Conservation (phyloP, 306 rosid species). For the Cicer pinnatifidum region DNA sequence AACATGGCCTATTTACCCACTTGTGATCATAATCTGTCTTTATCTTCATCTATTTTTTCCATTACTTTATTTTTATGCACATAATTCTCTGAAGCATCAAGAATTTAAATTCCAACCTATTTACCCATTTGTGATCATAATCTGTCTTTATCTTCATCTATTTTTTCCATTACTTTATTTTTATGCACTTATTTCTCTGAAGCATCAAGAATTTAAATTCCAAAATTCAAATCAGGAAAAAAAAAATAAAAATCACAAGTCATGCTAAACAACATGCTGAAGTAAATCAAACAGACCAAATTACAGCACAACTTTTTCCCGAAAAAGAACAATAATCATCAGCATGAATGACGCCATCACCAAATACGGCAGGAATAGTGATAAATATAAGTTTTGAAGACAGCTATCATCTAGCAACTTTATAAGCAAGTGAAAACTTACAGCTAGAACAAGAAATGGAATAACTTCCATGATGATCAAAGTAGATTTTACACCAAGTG, state of each 20-base stretch:
- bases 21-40: not conserved
- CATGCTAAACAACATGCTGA: constrained; percentile 23
- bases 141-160: constrained; percentile 20
- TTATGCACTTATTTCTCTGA: not conserved
- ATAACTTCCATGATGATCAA: constrained; percentile 98
- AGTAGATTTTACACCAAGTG: constrained; percentile 90
- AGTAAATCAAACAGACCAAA: constrained; percentile 27
- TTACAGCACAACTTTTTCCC: not conserved
- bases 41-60: constrained; percentile 2
- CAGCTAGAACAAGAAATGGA: constrained; percentile 98
- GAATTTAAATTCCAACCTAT: not conserved
- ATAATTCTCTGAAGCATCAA: constrained; percentile 8
- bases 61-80: not conserved
- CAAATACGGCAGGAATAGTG: constrained; percentile 15
- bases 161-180: not conserved
- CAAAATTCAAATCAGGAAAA: too few relatives aligned
- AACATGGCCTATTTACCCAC: not conserved
- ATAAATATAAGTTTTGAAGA: constrained; percentile 8
- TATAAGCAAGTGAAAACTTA: constrained; percentile 59
- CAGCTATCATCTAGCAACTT: constrained; percentile 19
- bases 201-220: constrained; percentile 14
- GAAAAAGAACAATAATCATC: not conserved
- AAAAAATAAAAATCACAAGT: too few relatives aligned
- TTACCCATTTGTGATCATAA: not conserved
- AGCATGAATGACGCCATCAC: constrained; percentile 8